Evolutionary conservation across 805 yeast species (phyloP), one percentile per base, ranked within the genome.

Genomic region (Candida dendrica): DNA sequence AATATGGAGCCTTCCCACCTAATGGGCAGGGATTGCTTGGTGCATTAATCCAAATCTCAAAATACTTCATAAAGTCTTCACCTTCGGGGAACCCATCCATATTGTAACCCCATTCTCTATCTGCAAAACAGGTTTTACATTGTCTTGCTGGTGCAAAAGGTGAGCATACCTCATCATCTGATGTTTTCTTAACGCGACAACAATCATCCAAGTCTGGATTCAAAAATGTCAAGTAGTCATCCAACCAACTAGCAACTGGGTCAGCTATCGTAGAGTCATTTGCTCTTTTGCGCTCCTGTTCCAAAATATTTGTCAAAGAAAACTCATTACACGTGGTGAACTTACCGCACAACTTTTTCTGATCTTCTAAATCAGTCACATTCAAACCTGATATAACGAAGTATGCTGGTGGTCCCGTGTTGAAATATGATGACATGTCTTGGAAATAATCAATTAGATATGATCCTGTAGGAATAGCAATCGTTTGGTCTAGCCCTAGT

Each of bases 1-100:
- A 71, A 57, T 91, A 91, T 0, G 97, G 95, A 0, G 97, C 97
- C 55, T 85, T 84, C 2, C 98, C 98, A 3, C 96, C 98, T 22
- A 91, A 65, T 1, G 98, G 96, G 60, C 98, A 91, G 2, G 91
- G 87, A 53, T 85, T 93, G 43, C 95, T 84, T 20, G 87, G 85
- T 1, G 87, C 65, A 33, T 77, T 70, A 20, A 91, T 85, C 98
- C 98, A 91, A 34, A 83, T 76, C 18, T 75, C 61, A 56, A 89
- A 82, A 51, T 71, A 87, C 36, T 66, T 68, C 77, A 84, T 75
- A 54, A 91, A 91, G 30, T 80, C 81, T 1, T 68, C 68, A 31
- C 78, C 79, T 52, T 77, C 77, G 0, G 98, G 98, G 55, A 93
- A 79, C 0, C 93, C 96, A 5, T 72, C 68, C 95, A 89, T 86